Evolutionary conservation across 495 filamentous ascomycete species (phyloP).

Genomic region (Lophium mytilinum): DNA sequence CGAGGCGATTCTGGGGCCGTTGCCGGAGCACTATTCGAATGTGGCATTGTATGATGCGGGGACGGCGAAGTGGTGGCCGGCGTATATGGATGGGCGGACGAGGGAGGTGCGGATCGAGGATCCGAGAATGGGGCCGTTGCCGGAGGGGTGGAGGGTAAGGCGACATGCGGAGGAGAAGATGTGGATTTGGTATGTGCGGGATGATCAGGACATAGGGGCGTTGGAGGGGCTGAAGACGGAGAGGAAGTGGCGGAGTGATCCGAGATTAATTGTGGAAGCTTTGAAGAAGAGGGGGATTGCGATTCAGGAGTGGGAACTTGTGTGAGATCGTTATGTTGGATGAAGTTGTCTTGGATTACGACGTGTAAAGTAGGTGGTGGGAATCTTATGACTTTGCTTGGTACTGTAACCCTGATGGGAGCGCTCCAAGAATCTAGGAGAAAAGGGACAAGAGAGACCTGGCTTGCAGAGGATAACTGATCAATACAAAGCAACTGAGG

Average conservation of each 20-base stretch:
- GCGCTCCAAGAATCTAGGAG: no score
- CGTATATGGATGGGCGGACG: background rate
- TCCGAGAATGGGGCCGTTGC: background rate
- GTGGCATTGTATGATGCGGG: background rate
- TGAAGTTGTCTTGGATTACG: no score
- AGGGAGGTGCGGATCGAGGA: background rate
- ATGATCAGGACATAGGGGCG: background rate
- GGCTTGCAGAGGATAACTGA: no score
- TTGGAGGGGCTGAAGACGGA: background rate
- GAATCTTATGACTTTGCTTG: no score
- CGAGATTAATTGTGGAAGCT: background rate
- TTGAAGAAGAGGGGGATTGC: background rate
- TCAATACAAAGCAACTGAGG: no score
- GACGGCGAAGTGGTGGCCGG: background rate
- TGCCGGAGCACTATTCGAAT: background rate
- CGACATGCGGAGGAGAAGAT: background rate
- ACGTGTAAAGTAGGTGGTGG: no score
- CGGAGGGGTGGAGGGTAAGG: background rate
- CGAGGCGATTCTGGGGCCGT: background rate
- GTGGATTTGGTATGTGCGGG: background rate
- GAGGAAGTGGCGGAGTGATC: background rate
- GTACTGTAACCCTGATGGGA: no score
- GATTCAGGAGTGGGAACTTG: background rate
- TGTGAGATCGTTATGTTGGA: background rate
- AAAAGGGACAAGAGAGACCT: no score